phyloP scores from a whole-genome alignment of 371 early-diverging fungal genomes.

The Mucor piriformis region DNA sequence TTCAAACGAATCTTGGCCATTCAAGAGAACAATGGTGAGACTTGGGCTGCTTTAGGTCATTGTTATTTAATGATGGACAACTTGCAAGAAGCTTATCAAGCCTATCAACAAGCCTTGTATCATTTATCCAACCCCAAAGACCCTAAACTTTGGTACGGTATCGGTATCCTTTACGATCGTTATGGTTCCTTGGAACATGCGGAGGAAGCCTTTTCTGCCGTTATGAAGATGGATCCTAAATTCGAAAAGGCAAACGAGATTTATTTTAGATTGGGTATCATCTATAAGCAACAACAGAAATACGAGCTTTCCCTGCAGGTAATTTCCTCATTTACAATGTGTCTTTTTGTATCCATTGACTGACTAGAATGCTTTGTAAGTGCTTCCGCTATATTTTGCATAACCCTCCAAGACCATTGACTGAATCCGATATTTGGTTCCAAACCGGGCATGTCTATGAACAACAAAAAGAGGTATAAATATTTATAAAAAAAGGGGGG shows the following conservation, averaged over 20 bases:
- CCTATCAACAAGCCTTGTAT: slow-evolving; percentile 34
- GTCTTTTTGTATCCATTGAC: too few relatives aligned
- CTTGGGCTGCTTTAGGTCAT: slow-evolving; percentile 92
- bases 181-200: slow-evolving; percentile 94
- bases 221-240: slow-evolving; percentile 79
- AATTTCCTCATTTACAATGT: too few relatives aligned
- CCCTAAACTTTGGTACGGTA: slow-evolving; percentile 97
- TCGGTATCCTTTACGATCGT: slow-evolving; percentile 94
- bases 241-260: slow-evolving; percentile 95
- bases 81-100: slow-evolving; percentile 83
- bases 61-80: slow-evolving; percentile 94
- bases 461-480: slow-evolving; percentile 87
- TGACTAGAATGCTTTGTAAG: too few relatives aligned
- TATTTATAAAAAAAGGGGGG: too few relatives aligned
- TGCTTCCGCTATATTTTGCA: slow-evolving; percentile 89
- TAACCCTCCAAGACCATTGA: slow-evolving; percentile 87
- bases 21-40: slow-evolving; percentile 82
- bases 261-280: slow-evolving; percentile 93
- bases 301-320: slow-evolving; percentile 81
- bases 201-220: slow-evolving; percentile 92
- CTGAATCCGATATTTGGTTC: slow-evolving; percentile 93
- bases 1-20: slow-evolving; percentile 73
- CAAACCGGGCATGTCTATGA: slow-evolving; percentile 95
- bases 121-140: slow-evolving; percentile 89
- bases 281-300: slow-evolving; percentile 92